Evolutionary conservation across 331 rosid species (phyloP).

Genomic region (Acacia concinna): DNA sequence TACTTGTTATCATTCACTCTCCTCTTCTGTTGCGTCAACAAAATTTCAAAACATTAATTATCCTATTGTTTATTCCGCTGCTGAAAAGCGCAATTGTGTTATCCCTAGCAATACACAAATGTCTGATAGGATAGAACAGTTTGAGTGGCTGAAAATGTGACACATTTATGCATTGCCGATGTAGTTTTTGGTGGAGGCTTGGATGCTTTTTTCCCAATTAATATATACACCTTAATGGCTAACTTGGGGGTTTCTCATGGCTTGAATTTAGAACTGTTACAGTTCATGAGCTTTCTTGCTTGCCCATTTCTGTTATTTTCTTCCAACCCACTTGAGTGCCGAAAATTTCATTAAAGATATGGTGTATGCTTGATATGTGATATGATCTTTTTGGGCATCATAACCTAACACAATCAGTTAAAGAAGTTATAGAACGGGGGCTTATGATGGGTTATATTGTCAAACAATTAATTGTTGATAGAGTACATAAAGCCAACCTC

Average conservation of each 20-base stretch:
- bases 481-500: not conserved
- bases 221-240: not conserved
- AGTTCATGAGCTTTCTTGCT: not conserved
- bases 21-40: not conserved
- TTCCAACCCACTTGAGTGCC: not conserved
- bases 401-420: constrained; percentile 1
- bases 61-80: constrained; percentile 1
- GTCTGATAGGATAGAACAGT: not conserved
- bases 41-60: not conserved
- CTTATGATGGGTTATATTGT: not conserved
- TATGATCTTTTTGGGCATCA: constrained; percentile 4
- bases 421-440: not conserved
- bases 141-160: constrained; percentile 1
- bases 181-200: not conserved
- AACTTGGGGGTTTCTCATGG: not conserved
- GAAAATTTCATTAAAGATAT: not conserved
- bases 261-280: not conserved
- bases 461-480: too few relatives aligned
- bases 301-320: not conserved
- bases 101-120: not conserved
- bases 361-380: not conserved
- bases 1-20: not conserved
- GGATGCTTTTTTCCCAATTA: constrained; percentile 1
- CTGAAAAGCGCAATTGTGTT: not conserved
- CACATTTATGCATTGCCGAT: not conserved